These are phyloP conservation scores for Cladosporium sp. DNA, from an alignment of 2,329 filamentous ascomycete genomes.

Conservation along the genomic window DNA sequence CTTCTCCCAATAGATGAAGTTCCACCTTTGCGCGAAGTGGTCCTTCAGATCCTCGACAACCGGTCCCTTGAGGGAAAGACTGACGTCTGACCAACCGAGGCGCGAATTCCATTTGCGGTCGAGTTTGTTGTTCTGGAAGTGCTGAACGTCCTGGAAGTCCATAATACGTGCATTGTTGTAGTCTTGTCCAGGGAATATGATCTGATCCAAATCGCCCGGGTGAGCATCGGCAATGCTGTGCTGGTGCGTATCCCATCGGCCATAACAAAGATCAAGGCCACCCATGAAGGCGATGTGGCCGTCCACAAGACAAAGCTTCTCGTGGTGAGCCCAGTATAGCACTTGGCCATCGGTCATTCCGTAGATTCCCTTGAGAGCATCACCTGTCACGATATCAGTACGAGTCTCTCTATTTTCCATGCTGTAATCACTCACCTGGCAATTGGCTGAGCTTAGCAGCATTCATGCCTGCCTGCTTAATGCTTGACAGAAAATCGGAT, in stretches of 20 bases:
- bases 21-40: slow-evolving; percentile 86
- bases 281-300: slow-evolving; percentile 83
- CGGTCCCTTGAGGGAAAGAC: slow-evolving; percentile 69
- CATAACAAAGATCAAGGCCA: slow-evolving; percentile 80
- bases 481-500: slow-evolving; percentile 52
- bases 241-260: slow-evolving; percentile 77
- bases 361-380: slow-evolving; percentile 74
- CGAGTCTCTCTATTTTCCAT: no score
- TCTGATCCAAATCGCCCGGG: slow-evolving; percentile 68
- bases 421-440: slow-evolving; percentile 36
- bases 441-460: slow-evolving; percentile 58
- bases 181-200: slow-evolving; percentile 84
- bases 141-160: slow-evolving; percentile 74
- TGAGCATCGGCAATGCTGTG: slow-evolving; percentile 83
- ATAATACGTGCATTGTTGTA: slow-evolving; percentile 85
- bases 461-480: slow-evolving; percentile 53
- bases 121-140: slow-evolving; percentile 84
- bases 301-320: slow-evolving; percentile 83
- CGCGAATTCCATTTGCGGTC: slow-evolving; percentile 66
- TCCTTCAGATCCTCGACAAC: slow-evolving; percentile 69
- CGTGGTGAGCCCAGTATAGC: slow-evolving; percentile 89
- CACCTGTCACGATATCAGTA: slow-evolving; percentile 35
- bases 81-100: slow-evolving; percentile 92
- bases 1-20: slow-evolving; percentile 82
- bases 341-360: slow-evolving; percentile 77